Conservation (phyloP, 495 filamentous ascomycete species). For the Aspergillus olivimuriae region DNA sequence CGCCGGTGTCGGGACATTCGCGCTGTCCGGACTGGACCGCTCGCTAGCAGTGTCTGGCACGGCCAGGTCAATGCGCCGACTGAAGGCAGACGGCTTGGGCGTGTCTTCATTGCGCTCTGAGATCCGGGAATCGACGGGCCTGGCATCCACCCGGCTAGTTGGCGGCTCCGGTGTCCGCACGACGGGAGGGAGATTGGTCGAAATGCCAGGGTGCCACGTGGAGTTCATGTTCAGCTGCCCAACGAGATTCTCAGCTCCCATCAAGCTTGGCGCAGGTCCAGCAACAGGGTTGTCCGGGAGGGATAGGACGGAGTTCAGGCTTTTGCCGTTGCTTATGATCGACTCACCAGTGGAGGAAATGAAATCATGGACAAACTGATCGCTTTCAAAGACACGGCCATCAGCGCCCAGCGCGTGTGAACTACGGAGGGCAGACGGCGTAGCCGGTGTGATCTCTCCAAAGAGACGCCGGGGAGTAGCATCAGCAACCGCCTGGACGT, state of each 20-base stretch:
- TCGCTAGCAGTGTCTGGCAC: slow-evolving; percentile 42
- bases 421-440: slow-evolving; percentile 61
- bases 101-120: slow-evolving; percentile 11
- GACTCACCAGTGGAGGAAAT: slow-evolving; percentile 41
- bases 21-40: slow-evolving; percentile 24
- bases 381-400: slow-evolving; percentile 19
- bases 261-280: slow-evolving; percentile 50
- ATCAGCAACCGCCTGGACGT: slow-evolving; percentile 22
- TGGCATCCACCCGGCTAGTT: slow-evolving; percentile 16
- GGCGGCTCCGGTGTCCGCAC: slow-evolving; percentile 28
- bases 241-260: slow-evolving; percentile 62
- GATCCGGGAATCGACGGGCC: background rate
- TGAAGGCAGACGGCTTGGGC: slow-evolving; percentile 29
- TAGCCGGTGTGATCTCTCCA: slow-evolving; percentile 71
- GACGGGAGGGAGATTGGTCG: slow-evolving; percentile 25
- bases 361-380: slow-evolving; percentile 25
- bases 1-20: slow-evolving; percentile 9
- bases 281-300: slow-evolving; percentile 34
- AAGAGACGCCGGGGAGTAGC: slow-evolving; percentile 54
- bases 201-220: slow-evolving; percentile 25
- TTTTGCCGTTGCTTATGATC: slow-evolving; percentile 32
- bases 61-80: slow-evolving; percentile 31
- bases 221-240: slow-evolving; percentile 64
- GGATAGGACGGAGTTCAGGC: slow-evolving; percentile 36
- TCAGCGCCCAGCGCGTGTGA: slow-evolving; percentile 43